A percentile compares a stretch with the other conserved stretches of the same genome.
phyloP scores from a whole-genome alignment of 2,329 filamentous ascomycete genomes.

The Ascochyta lentis region DNA sequence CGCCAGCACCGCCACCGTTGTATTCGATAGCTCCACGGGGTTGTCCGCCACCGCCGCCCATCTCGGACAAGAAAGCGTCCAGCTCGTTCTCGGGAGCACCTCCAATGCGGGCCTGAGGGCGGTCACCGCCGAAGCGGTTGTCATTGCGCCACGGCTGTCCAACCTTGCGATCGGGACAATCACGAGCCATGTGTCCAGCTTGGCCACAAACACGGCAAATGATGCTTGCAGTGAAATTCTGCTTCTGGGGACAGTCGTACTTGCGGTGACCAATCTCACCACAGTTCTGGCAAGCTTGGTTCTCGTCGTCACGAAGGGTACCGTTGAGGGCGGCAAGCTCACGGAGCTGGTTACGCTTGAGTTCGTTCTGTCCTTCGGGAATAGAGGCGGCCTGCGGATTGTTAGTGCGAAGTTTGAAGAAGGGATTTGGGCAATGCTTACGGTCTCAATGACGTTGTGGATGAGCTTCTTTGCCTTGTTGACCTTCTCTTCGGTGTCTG shows the following conservation, averaged over 20 bases:
- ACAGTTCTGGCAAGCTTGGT: constrained; percentile 98
- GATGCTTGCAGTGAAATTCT: constrained; percentile 98
- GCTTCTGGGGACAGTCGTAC: constrained; percentile 96
- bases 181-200: constrained; percentile 96
- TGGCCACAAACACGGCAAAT: constrained; percentile 99
- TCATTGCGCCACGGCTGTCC: constrained; percentile 93
- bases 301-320: constrained; percentile 98
- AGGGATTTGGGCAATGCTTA: constrained; percentile 59
- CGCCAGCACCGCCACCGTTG: constrained; percentile 48
- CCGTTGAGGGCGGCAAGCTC: constrained; percentile 98
- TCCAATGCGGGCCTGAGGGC: constrained; percentile 69
- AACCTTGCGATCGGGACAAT: constrained; percentile 93
- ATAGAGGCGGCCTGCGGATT: constrained; percentile 85
- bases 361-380: constrained; percentile 96
- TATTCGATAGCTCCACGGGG: constrained; percentile 77
- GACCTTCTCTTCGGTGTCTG: constrained; percentile 98
- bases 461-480: constrained; percentile 99
- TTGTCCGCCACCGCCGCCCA: constrained; percentile 73
- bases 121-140: constrained; percentile 56
- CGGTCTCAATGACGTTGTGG: constrained; percentile 98
- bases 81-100: constrained; percentile 89
- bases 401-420: constrained; percentile 39
- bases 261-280: constrained; percentile 99
- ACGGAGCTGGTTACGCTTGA: constrained; percentile 97
- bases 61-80: constrained; percentile 98